These are phyloP conservation scores for Lentinus brumalis DNA, from an alignment of 768 basidiomycete species.

Conservation along the genomic window DNA sequence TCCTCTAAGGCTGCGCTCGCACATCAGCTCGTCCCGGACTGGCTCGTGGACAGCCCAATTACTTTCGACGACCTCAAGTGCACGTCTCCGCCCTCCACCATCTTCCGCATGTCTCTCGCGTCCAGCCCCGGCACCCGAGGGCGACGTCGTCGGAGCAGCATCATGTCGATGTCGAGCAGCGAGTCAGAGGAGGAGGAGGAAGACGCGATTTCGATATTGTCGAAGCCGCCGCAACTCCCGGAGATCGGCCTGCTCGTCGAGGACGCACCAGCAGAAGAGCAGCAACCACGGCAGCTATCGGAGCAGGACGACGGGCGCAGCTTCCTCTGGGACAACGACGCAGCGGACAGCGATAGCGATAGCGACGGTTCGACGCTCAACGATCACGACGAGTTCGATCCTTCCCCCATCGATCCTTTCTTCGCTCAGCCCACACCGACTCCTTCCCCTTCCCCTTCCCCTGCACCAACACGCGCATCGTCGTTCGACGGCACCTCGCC, in stretches of 20 bases:
- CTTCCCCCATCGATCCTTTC: constrained; percentile 3
- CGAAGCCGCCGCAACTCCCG: background rate
- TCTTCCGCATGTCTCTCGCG: constrained; percentile 15
- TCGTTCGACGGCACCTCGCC: constrained; percentile 17
- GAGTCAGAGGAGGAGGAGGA: constrained; percentile 12
- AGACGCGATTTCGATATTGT: background rate
- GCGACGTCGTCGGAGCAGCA: background rate
- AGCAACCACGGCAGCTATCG: background rate
- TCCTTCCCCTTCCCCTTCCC: background rate
- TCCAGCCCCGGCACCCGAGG: background rate
- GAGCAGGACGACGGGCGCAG: background rate
- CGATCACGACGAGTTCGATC: background rate
- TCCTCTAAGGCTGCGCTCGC: too few relatives aligned
- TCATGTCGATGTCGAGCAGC: background rate
- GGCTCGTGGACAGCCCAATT: constrained; percentile 23
- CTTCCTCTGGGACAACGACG: constrained; percentile 7
- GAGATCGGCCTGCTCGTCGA: background rate
- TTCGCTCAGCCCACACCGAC: background rate
- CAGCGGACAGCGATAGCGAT: background rate
- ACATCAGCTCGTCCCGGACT: constrained; percentile 20
- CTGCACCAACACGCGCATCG: constrained; percentile 8
- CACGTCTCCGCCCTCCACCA: constrained; percentile 15
- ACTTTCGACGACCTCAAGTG: constrained; percentile 21
- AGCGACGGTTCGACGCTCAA: background rate
- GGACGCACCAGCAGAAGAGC: background rate